A percentile compares a stretch with the other conserved stretches of the same genome.
Evolutionary conservation across 2,329 filamentous ascomycete species (phyloP).

Genomic region (Claviceps arundinis): DNA sequence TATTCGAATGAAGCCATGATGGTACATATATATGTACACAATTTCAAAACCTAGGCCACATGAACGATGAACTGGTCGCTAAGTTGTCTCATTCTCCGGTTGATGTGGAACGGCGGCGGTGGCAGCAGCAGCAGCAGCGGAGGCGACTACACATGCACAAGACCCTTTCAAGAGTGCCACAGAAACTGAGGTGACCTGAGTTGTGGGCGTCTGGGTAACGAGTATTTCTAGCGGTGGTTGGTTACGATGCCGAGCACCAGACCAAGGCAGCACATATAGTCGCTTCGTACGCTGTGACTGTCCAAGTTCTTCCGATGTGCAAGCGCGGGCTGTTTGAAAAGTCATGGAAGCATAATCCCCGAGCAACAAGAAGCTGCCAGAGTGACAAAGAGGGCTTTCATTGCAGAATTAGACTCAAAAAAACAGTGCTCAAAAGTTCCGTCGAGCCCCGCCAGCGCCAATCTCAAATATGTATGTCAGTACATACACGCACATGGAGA

Average conservation of each 20-base stretch:
- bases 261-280: background rate
- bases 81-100: background rate
- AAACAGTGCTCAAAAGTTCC: slow-evolving; percentile 27
- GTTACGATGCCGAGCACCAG: background rate
- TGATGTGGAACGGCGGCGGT: background rate
- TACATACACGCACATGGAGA: too few species aligned
- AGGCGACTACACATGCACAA: background rate
- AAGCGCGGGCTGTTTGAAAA: background rate
- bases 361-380: slow-evolving; percentile 17
- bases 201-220: background rate
- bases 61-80: background rate
- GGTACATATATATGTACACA: too few species aligned
- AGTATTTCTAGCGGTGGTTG: background rate
- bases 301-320: background rate
- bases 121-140: background rate
- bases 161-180: background rate
- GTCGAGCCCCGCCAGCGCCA: slow-evolving; percentile 39
- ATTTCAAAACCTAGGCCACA: background rate
- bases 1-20: too few species aligned
- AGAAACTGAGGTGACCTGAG: background rate
- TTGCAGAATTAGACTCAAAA: slow-evolving; percentile 16
- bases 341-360: background rate
- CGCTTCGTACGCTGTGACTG: background rate
- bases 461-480: slow-evolving; percentile 12
- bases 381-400: slow-evolving; percentile 31